These are phyloP conservation scores for Cryptosporidium bovis DNA, from an alignment of 169 alveolate genomes.

Conservation along the genomic window DNA sequence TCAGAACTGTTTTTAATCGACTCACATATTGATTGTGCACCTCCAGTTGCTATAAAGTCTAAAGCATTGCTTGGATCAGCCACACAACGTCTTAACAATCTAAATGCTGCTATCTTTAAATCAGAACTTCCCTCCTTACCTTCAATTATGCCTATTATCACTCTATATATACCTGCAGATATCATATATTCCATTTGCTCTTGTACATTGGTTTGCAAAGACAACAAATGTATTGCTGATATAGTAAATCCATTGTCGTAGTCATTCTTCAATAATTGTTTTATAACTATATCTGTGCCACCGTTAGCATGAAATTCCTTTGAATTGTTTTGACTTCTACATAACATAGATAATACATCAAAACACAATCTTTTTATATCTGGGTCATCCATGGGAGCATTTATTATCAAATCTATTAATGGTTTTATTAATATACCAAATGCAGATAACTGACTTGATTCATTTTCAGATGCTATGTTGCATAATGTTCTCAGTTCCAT, in stretches of 20 bases:
- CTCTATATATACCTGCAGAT: conserved; percentile 86
- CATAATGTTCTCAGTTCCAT: conserved; percentile 88
- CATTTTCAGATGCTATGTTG: conserved; percentile 90
- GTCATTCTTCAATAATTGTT: conserved; percentile 84
- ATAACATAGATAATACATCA: conserved; percentile 87
- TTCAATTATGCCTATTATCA: conserved; percentile 84
- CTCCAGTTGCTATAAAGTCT: conserved; percentile 89
- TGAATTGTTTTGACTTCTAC: conserved; percentile 86
- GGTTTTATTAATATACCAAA: conserved; percentile 87
- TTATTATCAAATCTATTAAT: conserved; percentile 78
- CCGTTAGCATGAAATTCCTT: conserved; percentile 81
- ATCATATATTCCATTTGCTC: conserved; percentile 85
- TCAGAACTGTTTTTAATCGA: conserved; percentile 80
- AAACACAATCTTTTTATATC: conserved; percentile 84
- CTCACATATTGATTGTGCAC: conserved; percentile 85
- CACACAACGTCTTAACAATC: conserved; percentile 88
- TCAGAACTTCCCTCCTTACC: conserved; percentile 81
- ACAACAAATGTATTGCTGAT: conserved; percentile 86
- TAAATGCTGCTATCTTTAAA: conserved; percentile 85
- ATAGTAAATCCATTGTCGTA: conserved; percentile 86
- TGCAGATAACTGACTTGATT: conserved; percentile 84
- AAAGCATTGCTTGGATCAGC: conserved; percentile 87
- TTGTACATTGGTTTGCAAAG: conserved; percentile 83
- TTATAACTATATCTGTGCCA: conserved; percentile 84
- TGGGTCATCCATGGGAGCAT: conserved; percentile 85